A percentile compares a stretch with the other conserved stretches of the same genome.
Conservation (phyloP, 1,139 yeast species). For the Pneumocystis murina region DNA sequence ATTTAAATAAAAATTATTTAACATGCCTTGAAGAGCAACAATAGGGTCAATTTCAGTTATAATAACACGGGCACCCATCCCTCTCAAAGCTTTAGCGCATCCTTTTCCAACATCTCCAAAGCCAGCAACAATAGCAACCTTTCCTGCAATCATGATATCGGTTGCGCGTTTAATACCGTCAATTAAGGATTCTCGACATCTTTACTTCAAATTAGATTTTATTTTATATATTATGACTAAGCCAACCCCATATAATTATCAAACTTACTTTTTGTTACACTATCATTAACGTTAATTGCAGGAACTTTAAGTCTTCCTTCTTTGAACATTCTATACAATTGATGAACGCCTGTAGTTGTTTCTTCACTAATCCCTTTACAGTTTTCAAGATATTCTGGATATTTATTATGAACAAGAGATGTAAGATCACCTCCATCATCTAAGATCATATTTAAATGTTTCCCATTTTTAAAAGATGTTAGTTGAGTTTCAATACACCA, state of each 20-base stretch:
- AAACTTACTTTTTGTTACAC: conserved; percentile 98
- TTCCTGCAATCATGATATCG: conserved; percentile 99
- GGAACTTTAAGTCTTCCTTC: conserved; percentile 91
- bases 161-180: conserved; percentile 62
- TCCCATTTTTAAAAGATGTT: conserved; percentile 92
- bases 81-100: conserved; percentile 97
- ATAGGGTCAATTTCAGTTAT: conserved; percentile 98
- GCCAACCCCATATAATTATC: conserved; percentile 99
- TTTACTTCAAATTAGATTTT: conserved; percentile 50
- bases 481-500: conserved; percentile 99
- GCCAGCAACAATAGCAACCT: conserved; percentile 98
- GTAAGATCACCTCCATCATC: conserved; percentile 99
- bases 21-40: conserved; percentile 99
- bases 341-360: conserved; percentile 99
- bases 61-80: conserved; percentile 99
- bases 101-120: conserved; percentile 99
- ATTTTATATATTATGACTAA: conserved; percentile 77
- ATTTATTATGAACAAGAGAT: conserved; percentile 88
- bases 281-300: conserved; percentile 98
- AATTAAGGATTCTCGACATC: neutral
- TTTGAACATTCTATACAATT: conserved; percentile 89
- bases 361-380: conserved; percentile 98
- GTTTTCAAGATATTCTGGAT: conserved; percentile 93
- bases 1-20: conserved; percentile 20
- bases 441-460: conserved; percentile 90